A percentile compares a stretch with the other conserved stretches of the same genome.
These are phyloP conservation scores for Globisporangium spiculum DNA, from an alignment of 352 stramenopile genomes.

Conservation along the genomic window DNA sequence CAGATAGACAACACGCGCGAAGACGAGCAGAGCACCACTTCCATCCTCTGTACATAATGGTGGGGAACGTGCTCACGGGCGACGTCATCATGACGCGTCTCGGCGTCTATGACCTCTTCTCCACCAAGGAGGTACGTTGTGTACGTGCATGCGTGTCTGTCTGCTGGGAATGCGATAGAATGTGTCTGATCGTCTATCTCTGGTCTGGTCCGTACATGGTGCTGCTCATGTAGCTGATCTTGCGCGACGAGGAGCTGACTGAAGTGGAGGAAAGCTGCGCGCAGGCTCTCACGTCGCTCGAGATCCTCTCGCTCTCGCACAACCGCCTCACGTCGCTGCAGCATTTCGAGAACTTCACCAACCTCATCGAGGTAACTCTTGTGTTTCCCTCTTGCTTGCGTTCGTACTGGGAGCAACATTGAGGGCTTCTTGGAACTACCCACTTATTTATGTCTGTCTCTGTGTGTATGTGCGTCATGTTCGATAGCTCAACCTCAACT, in stretches of 20 bases:
- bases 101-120: slow-evolving; percentile 57
- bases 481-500: slow-evolving; percentile 64
- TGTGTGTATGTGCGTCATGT: neutral
- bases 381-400: neutral
- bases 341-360: slow-evolving; percentile 64
- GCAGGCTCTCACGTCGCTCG: slow-evolving; percentile 49
- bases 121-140: slow-evolving; percentile 56
- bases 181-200: neutral
- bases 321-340: slow-evolving; percentile 60
- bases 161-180: neutral
- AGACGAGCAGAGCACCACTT: neutral
- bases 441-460: neutral
- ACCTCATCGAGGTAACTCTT: slow-evolving; percentile 60
- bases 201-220: neutral
- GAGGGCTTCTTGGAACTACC: neutral
- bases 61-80: slow-evolving; percentile 23
- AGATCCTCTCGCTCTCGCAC: slow-evolving; percentile 83
- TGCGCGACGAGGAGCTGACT: slow-evolving; percentile 59
- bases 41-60: neutral
- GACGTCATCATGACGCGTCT: slow-evolving; percentile 58
- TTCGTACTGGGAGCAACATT: neutral
- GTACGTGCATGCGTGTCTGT: neutral
- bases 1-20: neutral
- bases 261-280: slow-evolving; percentile 54
- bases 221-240: slow-evolving; percentile 44